A percentile compares a stretch with the other conserved stretches of the same genome.
Conservation (phyloP, 768 basidiomycete species). For the Suillus placidus region DNA sequence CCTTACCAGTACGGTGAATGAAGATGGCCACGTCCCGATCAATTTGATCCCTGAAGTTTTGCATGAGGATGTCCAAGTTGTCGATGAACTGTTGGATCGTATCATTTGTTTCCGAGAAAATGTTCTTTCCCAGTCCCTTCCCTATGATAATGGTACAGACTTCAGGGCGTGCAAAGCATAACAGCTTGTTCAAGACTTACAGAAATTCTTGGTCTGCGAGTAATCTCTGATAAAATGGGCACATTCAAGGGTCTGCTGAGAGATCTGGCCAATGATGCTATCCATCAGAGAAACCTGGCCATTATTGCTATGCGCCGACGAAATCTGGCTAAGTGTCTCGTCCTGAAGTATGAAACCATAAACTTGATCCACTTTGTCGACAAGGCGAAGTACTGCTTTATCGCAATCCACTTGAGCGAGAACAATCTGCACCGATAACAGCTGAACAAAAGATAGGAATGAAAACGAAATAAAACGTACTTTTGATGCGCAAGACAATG, state of each 20-base stretch:
- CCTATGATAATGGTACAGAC: background rate
- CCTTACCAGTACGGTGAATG: constrained; percentile 9
- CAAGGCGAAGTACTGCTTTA: constrained; percentile 2
- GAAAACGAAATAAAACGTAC: background rate
- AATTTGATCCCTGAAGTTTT: constrained; percentile 7
- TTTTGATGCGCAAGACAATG: constrained; percentile 8
- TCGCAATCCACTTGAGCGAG: constrained; percentile 9
- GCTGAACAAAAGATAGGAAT: background rate
- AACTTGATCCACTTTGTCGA: constrained; percentile 7
- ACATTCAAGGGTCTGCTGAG: constrained; percentile 12
- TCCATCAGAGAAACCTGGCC: background rate
- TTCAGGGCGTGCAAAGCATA: background rate
- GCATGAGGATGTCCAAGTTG: constrained; percentile 1
- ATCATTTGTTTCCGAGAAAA: background rate
- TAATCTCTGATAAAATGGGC: constrained; percentile 13
- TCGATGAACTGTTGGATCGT: background rate
- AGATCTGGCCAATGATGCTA: background rate
- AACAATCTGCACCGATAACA: background rate
- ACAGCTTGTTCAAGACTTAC: constrained; percentile 4
- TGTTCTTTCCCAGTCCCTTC: background rate
- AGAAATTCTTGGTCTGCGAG: constrained; percentile 7
- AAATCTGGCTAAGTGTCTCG: constrained; percentile 3
- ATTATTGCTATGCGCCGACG: background rate
- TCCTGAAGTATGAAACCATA: constrained; percentile 8
- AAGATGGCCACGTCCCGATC: constrained; percentile 2